phyloP scores from a whole-genome alignment of 371 early-diverging fungal genomes.

The Mortierella sp. region DNA sequence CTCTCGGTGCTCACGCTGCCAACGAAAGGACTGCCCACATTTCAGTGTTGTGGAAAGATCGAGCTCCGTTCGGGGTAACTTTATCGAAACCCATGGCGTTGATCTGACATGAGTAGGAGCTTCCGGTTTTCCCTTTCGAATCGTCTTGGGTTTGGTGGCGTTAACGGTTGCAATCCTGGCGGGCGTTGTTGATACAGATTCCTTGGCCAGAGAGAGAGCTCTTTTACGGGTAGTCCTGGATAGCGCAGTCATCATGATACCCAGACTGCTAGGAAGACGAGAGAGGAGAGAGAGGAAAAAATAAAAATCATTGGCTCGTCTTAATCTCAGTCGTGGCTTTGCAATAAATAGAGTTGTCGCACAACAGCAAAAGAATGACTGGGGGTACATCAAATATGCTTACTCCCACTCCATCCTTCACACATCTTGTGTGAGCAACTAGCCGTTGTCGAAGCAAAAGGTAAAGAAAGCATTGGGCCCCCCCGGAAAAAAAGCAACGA shows the following conservation, averaged over 20 bases:
- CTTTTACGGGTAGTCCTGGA: slow-evolving; percentile 43
- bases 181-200: background rate
- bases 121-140: background rate
- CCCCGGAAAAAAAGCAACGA: no score
- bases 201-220: slow-evolving; percentile 21
- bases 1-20: slow-evolving; percentile 65
- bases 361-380: no score
- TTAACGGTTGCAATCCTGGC: background rate
- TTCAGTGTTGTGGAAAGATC: slow-evolving; percentile 81
- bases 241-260: slow-evolving; percentile 23
- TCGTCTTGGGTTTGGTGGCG: background rate
- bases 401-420: no score
- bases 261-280: background rate
- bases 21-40: slow-evolving; percentile 93
- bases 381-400: no score
- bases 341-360: background rate
- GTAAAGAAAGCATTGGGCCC: no score
- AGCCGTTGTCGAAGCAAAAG: no score
- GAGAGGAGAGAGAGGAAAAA: background rate
- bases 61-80: slow-evolving; percentile 75
- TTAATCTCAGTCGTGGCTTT: background rate
- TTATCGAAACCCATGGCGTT: slow-evolving; percentile 71
- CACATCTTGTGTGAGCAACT: no score
- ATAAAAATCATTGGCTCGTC: background rate
- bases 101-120: slow-evolving; percentile 17